Percentiles rank a stretch among this genome's conserved stretches.
These are phyloP conservation scores for Dysphania ambrosioides DNA, from an alignment of 148 eudicot species.

Conservation along the genomic window DNA sequence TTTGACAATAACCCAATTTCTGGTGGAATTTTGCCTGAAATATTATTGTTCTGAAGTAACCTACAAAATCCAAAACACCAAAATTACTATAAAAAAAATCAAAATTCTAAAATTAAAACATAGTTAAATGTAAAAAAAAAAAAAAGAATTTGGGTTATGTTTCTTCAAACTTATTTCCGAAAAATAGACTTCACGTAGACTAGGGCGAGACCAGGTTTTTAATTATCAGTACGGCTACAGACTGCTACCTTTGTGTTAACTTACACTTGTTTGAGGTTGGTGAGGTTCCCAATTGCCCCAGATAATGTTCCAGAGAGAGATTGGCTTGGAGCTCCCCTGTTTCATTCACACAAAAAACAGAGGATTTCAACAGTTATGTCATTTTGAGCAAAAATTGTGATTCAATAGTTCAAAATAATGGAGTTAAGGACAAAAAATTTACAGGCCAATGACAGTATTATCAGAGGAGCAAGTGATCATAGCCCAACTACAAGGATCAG, in stretches of 20 bases:
- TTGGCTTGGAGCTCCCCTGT: constrained; percentile 95
- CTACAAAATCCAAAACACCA: constrained; percentile 28
- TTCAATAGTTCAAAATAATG: background rate
- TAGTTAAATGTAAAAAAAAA: background rate
- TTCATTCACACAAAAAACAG: background rate
- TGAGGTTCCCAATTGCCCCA: constrained; percentile 64
- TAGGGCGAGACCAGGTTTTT: background rate
- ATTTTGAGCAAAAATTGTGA: background rate
- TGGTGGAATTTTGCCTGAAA: constrained; percentile 74
- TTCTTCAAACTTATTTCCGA: too few species aligned
- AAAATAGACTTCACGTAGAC: background rate
- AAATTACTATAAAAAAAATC: background rate
- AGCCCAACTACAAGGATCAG: constrained; percentile 98
- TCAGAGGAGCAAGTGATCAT: constrained; percentile 91
- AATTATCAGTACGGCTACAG: background rate
- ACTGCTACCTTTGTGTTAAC: constrained; percentile 6
- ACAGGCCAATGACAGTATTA: constrained; percentile 76
- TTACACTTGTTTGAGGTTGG: constrained; percentile 89
- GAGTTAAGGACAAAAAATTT: constrained; percentile 17
- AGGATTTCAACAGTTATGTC: background rate
- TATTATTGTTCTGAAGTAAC: constrained; percentile 82
- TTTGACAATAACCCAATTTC: constrained; percentile 62
- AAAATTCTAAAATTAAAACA: constrained; percentile 3
- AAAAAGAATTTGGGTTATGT: too few species aligned
- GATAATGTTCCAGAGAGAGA: constrained; percentile 78